These are phyloP conservation scores for Chalaropsis ovoidea DNA, from an alignment of 2,329 filamentous ascomycete genomes.

Conservation along the genomic window DNA sequence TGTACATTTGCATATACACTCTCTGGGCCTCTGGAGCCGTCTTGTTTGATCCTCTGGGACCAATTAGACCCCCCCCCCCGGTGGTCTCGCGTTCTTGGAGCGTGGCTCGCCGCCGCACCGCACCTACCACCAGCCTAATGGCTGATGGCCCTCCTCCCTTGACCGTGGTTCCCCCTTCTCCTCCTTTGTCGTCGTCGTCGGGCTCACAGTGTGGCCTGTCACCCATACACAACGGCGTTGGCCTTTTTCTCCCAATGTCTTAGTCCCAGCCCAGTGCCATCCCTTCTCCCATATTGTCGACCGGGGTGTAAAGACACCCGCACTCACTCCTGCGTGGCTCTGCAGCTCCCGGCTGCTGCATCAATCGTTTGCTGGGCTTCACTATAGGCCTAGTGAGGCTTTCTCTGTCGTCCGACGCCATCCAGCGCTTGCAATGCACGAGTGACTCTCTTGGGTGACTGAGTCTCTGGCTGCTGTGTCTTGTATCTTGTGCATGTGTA, in stretches of 20 bases:
- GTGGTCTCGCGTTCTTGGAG: neutral
- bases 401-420: too few species aligned
- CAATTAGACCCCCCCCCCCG: too few species aligned
- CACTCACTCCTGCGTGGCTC: too few species aligned
- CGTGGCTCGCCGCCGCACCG: neutral
- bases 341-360: too few species aligned
- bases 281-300: neutral
- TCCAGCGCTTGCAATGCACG: too few species aligned
- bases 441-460: too few species aligned
- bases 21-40: too few species aligned
- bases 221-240: neutral
- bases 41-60: too few species aligned
- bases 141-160: too few species aligned
- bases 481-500: neutral
- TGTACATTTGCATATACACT: neutral
- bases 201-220: neutral
- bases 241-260: neutral
- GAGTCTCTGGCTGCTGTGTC: too few species aligned
- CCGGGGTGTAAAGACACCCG: slow-evolving; percentile 4
- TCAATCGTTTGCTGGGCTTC: too few species aligned
- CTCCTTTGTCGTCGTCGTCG: neutral
- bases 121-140: neutral
- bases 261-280: slow-evolving; percentile 1
- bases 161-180: neutral
- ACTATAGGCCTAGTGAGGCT: too few species aligned